Conservation (phyloP, 2,329 filamentous ascomycete species). For the Arachnopeziza araneosa region DNA sequence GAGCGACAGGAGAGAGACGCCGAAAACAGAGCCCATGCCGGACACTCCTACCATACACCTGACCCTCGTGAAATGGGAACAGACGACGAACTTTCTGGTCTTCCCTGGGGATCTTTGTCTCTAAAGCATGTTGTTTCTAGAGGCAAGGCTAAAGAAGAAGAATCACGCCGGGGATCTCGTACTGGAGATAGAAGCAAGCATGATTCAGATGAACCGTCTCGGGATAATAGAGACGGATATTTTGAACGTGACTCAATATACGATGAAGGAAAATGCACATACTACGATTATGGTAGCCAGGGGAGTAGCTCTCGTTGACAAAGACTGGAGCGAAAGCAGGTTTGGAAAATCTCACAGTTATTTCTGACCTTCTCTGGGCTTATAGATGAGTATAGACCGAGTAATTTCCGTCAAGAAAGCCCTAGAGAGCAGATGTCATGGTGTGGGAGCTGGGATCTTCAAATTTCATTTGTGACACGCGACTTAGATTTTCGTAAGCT, state of each 20-base stretch:
- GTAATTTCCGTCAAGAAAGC: no score
- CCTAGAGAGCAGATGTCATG: no score
- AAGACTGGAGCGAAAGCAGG: no score
- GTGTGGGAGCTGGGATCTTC: no score
- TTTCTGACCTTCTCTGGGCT: no score
- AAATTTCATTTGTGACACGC: no score
- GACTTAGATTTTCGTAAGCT: no score
- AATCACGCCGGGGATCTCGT: conserved; percentile 34
- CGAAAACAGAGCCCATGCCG: conserved; percentile 59
- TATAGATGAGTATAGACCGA: no score
- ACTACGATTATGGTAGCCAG: conserved; percentile 29
- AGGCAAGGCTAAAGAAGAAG: conserved; percentile 40
- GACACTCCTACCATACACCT: conserved; percentile 57
- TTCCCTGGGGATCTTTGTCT: conserved; percentile 68
- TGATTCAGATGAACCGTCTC: conserved; percentile 15
- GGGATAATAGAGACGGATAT: conserved; percentile 23
- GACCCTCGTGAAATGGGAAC: conserved; percentile 48
- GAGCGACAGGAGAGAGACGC: conserved; percentile 59
- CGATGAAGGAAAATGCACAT: conserved; percentile 22
- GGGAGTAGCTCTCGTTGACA: conserved; percentile 21
- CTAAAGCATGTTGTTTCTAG: conserved; percentile 46
- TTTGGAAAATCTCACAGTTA: no score
- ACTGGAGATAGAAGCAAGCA: conserved; percentile 21
- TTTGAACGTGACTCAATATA: conserved; percentile 22
- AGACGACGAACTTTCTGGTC: conserved; percentile 53